Evolutionary conservation across 306 rosid genomes (phyloP).

Genomic region (Vachellia collinsii): DNA sequence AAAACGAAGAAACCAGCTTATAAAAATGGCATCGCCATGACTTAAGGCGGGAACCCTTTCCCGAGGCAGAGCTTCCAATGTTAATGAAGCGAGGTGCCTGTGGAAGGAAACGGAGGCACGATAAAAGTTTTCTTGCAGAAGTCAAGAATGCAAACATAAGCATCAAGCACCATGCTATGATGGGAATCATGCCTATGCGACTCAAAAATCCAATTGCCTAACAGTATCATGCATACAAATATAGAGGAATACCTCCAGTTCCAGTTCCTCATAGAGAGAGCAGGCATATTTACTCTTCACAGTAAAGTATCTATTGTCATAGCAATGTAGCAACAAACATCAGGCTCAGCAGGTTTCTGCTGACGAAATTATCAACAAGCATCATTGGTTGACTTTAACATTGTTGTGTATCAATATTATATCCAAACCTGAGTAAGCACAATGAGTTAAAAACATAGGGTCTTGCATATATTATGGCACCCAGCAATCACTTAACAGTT

Average conservation of each 20-base stretch:
- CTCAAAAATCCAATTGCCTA: conserved; percentile 22
- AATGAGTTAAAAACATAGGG: conserved; percentile 46
- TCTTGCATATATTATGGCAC: conserved; percentile 40
- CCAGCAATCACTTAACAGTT: conserved; percentile 42
- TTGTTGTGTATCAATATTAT: conserved; percentile 46
- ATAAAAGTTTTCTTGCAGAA: background rate
- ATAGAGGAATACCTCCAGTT: conserved; percentile 11
- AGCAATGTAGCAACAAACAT: conserved; percentile 39
- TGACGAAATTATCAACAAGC: conserved; percentile 45
- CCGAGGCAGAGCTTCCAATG: background rate
- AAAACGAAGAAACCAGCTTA: background rate
- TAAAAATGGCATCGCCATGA: background rate
- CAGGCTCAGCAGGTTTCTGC: conserved; percentile 40
- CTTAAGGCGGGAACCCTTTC: background rate
- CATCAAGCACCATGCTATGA: background rate
- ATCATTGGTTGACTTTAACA: conserved; percentile 43
- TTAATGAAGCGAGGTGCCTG: background rate
- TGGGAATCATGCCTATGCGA: background rate
- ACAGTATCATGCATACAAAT: background rate
- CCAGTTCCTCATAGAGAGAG: background rate
- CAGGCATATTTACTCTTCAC: conserved; percentile 18
- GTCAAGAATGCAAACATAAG: background rate
- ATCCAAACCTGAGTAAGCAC: conserved; percentile 37
- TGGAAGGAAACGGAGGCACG: background rate
- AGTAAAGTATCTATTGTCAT: conserved; percentile 34